These are phyloP conservation scores for Paralagenidium karlingii DNA, from an alignment of 352 stramenopile genomes.

Conservation along the genomic window DNA sequence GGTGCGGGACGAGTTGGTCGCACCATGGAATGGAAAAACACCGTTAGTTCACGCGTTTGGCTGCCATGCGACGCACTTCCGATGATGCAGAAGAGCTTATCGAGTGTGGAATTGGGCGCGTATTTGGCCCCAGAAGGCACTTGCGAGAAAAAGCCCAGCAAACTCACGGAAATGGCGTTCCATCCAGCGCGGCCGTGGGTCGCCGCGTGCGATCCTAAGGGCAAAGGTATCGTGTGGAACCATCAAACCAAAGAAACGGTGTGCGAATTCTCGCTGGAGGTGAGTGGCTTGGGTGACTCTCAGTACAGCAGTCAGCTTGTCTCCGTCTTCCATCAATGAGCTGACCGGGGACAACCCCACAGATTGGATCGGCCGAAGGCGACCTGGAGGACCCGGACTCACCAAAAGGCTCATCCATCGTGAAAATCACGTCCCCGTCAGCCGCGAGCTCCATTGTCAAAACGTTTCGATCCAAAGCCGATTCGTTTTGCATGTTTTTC, in stretches of 20 bases:
- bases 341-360: constrained; percentile 1
- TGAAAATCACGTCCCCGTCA: constrained; percentile 24
- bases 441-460: constrained; percentile 32
- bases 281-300: constrained; percentile 3
- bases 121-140: constrained; percentile 33
- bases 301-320: background rate
- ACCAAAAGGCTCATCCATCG: no score
- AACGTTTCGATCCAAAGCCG: constrained; percentile 19
- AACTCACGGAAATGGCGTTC: constrained; percentile 45
- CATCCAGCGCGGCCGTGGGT: constrained; percentile 56
- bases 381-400: background rate
- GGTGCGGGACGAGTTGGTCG: no score
- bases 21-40: no score
- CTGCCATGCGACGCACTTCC: no score
- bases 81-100: constrained; percentile 32
- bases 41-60: no score
- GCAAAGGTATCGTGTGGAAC: constrained; percentile 51
- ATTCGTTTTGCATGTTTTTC: constrained; percentile 50
- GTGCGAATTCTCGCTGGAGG: constrained; percentile 47
- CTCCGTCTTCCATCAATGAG: constrained; percentile 1
- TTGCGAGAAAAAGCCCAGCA: constrained; percentile 60
- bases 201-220: constrained; percentile 49
- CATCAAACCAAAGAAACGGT: constrained; percentile 53
- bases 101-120: constrained; percentile 38
- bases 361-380: no score